Base-by-base conservation (phyloP, 129 eudicot species). In the Escallonia rubra region DNA sequence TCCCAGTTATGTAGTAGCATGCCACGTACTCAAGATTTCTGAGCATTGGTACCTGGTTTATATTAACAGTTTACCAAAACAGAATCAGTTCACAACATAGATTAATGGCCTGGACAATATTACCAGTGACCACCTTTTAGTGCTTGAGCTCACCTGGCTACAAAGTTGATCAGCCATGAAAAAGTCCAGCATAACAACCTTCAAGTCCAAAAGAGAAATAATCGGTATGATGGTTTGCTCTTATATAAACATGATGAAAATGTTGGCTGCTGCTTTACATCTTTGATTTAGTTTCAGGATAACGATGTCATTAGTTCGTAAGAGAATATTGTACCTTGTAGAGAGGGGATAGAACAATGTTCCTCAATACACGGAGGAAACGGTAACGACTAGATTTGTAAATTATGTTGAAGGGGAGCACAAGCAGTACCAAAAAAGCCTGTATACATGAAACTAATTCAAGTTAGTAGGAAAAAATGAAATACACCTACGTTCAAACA, bases 111-210 rank as follows among this genome's bases (percentile, higher is more conserved):
- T 41, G 40, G 14, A 2, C 13, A 41, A 69, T 11, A 15, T 34
- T 4, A 12, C 8, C 39, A 59, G 42, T 51, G 59, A 16, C 51
- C 41, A 60, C 34, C 5, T 1, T 41, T 16, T 11, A 47, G 16
- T 39, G 10, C 16, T 61, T n/a, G 43, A 43, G 7, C 2, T 75
- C 64, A 89, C 99, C 94, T 94, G 99, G 80, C 99, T 94, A 83
- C 97, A 89, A 34, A 94, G 94, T 74, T 94, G 99, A 81, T 94
- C 99, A 68, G 99, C 97, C 97, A 94, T 94, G 90, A 89, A 94
- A 78, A 94, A 94, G 65, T 94, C 99, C 39, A 94, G 75, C 99
- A 94, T 94, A 49, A 79, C 85, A 69, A 94, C 92, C 81, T 78
- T 50, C 59, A 61, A 56, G 14, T 10, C 9, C 42, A 6, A 45